Base-by-base conservation (phyloP, 257 asterid genomes). In the Solanum habrochaites region DNA sequence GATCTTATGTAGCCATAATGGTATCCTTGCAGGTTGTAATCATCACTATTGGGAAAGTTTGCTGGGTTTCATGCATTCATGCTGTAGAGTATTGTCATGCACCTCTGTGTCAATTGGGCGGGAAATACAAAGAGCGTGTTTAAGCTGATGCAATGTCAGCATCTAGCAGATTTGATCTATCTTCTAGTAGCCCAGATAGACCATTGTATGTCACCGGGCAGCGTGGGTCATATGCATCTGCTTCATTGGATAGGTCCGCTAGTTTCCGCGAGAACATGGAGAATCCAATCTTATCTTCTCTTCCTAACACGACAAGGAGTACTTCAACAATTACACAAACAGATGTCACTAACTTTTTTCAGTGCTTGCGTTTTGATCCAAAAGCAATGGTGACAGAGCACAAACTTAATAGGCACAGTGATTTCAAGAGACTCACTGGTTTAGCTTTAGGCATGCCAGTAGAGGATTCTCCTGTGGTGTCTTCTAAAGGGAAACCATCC, bases 131-230 rank as follows among this genome's bases (percentile, higher is more conserved):
- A 92, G 83, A 86, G 91, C 74, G 92, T 88, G 92, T 91, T 92
- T 92, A 89, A 92, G 88, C 91, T 92, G 94, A 91, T 93, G 94
- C 95, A 40, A 96, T 96, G 99, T 92, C 98, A 90, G 96, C 96
- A 90, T 94, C 97, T 89, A 92, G 94, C 92, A 96, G 93, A 91
- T 94, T 91, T 90, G 98, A 95, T 91, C 89, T 87, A 83, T 91
- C 99, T 91, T 94, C 97, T 85, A 91, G 92, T 92, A 95, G 98
- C 92, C 97, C 98, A 83, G 99, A 96, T 89, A 95, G 95, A 92
- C 91, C 93, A 29, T 85, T 91, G 88, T 94, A 93, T 90, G 88
- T 93, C 86, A 88, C 99, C 84, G 97, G 93, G 82, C 94, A 91
- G 90, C 98, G 98, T 88, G 94, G 95, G 88, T 92, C 98, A 70